Percentiles rank a stretch among this genome's conserved stretches.
These are phyloP conservation scores for Zalaria sp. DNA, from an alignment of 2,329 filamentous ascomycete species.

Conservation along the genomic window DNA sequence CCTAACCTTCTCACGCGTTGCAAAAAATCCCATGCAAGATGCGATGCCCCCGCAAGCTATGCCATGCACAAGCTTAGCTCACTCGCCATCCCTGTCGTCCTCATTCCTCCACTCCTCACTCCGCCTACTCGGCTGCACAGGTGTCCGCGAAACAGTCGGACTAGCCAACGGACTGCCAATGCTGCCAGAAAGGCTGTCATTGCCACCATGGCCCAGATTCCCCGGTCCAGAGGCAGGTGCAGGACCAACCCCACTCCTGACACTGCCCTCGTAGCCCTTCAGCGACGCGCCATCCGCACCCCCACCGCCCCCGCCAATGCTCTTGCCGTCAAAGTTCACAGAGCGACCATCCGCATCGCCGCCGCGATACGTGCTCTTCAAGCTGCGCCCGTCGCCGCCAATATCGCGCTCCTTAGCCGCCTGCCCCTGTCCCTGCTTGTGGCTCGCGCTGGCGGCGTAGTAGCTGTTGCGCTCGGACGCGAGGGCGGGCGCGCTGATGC, in stretches of 20 bases:
- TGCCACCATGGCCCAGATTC: conserved; percentile 55
- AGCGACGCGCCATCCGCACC: conserved; percentile 55
- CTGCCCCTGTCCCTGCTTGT: conserved; percentile 9
- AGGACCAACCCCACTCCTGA: conserved; percentile 52
- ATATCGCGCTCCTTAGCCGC: conserved; percentile 1
- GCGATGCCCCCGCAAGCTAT: too few relatives aligned
- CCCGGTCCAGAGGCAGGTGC: too few relatives aligned
- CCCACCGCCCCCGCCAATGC: conserved; percentile 9
- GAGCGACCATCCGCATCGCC: conserved; percentile 4
- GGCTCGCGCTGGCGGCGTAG: conserved; percentile 45
- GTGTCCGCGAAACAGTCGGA: conserved; percentile 21
- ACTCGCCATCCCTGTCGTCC: not conserved
- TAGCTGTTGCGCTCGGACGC: conserved; percentile 69
- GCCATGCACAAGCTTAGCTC: too few relatives aligned
- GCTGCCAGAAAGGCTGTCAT: conserved; percentile 71
- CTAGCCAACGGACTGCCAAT: conserved; percentile 55
- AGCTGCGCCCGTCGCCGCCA: too few relatives aligned
- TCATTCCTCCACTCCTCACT: not conserved
- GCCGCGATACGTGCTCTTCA: not conserved
- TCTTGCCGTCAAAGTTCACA: conserved; percentile 11
- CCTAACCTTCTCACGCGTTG: too few relatives aligned
- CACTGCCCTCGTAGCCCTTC: conserved; percentile 66
- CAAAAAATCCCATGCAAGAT: too few relatives aligned
- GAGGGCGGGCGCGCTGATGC: conserved; percentile 41
- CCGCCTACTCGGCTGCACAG: conserved; percentile 5